These are phyloP conservation scores for Mortierella sp. DNA, from an alignment of 371 early-diverging fungal genomes.

Conservation along the genomic window DNA sequence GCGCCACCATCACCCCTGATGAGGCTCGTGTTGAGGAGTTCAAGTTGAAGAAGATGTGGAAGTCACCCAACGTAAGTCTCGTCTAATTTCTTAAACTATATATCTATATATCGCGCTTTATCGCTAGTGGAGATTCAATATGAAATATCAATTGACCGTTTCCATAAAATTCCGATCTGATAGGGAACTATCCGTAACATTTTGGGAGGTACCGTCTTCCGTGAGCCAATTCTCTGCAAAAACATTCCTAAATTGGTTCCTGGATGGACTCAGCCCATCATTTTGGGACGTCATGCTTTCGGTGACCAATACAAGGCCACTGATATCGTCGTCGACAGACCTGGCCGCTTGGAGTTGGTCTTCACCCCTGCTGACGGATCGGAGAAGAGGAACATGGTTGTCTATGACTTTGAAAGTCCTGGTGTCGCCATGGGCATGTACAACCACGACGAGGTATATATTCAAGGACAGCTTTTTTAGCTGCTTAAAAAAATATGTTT, in stretches of 20 bases:
- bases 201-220: conserved; percentile 95
- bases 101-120: too few species aligned
- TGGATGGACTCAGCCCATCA: neutral
- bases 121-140: too few species aligned
- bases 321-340: conserved; percentile 84
- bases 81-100: neutral
- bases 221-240: conserved; percentile 92
- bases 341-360: conserved; percentile 89
- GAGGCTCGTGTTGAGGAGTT: conserved; percentile 94
- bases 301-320: conserved; percentile 97
- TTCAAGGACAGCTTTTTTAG: neutral
- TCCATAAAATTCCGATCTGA: neutral
- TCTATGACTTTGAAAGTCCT: conserved; percentile 82
- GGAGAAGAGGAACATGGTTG: conserved; percentile 65
- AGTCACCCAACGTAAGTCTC: conserved; percentile 83
- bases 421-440: conserved; percentile 96
- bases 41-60: conserved; percentile 95
- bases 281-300: conserved; percentile 95
- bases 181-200: conserved; percentile 92
- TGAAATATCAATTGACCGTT: neutral
- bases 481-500: too few species aligned
- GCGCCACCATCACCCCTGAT: conserved; percentile 97
- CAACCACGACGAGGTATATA: conserved; percentile 77
- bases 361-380: conserved; percentile 88
- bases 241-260: conserved; percentile 90